Evolutionary conservation across 768 basidiomycete species (phyloP).

Genomic region (Pholiota microspora): DNA sequence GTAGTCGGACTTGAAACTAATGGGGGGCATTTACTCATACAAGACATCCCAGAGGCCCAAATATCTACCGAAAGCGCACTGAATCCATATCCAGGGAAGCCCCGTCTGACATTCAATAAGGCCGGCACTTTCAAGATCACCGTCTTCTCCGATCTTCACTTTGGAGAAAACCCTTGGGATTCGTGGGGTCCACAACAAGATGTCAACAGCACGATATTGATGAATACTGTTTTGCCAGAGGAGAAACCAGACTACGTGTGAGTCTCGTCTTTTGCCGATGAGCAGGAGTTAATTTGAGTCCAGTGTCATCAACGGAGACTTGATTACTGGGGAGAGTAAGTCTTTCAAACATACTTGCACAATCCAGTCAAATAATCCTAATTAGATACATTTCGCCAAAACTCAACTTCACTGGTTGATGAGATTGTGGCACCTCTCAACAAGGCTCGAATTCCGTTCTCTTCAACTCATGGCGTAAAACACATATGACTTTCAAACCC

Average conservation of each 20-base stretch:
- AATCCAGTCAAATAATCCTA: neutral
- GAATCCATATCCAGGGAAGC: constrained; percentile 39
- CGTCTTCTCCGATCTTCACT: constrained; percentile 75
- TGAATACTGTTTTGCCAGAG: constrained; percentile 50
- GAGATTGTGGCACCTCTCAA: constrained; percentile 62
- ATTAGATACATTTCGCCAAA: constrained; percentile 63
- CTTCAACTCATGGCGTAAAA: constrained; percentile 65
- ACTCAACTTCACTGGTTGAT: constrained; percentile 66
- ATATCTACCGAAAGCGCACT: neutral
- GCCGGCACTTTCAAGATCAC: constrained; percentile 72
- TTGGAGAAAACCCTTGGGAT: constrained; percentile 74
- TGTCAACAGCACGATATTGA: constrained; percentile 55
- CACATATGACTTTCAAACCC: neutral
- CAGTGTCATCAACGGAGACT: constrained; percentile 71
- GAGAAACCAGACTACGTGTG: constrained; percentile 74
- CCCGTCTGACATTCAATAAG: constrained; percentile 49
- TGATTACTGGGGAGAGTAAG: constrained; percentile 71
- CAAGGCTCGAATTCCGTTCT: constrained; percentile 57
- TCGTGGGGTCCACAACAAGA: constrained; percentile 69
- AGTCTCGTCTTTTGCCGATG: constrained; percentile 17
- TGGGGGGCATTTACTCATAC: neutral
- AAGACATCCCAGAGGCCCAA: neutral
- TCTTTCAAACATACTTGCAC: too few relatives aligned
- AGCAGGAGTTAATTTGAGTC: constrained; percentile 6
- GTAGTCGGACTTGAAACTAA: too few relatives aligned